phyloP scores from a whole-genome alignment of 148 eudicot genomes.

The Rhododendron molle region DNA sequence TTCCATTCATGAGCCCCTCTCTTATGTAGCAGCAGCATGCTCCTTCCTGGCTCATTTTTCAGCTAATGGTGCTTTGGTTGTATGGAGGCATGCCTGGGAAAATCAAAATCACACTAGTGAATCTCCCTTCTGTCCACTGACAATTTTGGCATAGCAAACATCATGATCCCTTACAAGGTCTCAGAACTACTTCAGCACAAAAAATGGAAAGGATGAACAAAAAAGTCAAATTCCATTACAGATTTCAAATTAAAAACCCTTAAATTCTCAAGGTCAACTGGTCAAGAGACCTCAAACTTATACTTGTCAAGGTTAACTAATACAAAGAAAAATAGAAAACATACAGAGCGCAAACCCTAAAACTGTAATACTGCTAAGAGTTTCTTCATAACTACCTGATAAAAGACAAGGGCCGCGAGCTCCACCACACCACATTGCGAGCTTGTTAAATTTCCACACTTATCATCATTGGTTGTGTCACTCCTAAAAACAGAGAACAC shows the following conservation, averaged over 20 bases:
- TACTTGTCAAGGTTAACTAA: neutral
- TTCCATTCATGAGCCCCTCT: conserved; percentile 61
- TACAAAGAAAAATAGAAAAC: neutral
- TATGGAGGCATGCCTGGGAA: conserved; percentile 51
- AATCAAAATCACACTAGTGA: conserved; percentile 9
- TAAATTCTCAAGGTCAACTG: neutral
- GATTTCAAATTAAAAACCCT: neutral
- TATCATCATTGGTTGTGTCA: conserved; percentile 68
- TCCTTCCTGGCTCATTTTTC: conserved; percentile 74
- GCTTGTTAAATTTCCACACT: conserved; percentile 53
- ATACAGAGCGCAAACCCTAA: neutral
- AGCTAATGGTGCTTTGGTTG: conserved; percentile 30
- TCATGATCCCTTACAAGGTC: neutral
- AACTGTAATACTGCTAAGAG: neutral
- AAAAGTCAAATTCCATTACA: neutral
- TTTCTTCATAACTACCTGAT: conserved; percentile 49
- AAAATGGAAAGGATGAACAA: no score
- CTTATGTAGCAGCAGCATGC: conserved; percentile 48
- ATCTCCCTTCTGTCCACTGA: neutral
- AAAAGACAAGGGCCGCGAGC: conserved; percentile 82
- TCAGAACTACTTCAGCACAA: no score
- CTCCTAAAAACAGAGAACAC: conserved; percentile 35
- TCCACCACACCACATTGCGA: conserved; percentile 65
- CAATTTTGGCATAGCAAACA: neutral
- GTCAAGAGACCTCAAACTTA: neutral